Conservation (phyloP, 164 flowering plant genomes). For the Cinnamomum micranthum region DNA sequence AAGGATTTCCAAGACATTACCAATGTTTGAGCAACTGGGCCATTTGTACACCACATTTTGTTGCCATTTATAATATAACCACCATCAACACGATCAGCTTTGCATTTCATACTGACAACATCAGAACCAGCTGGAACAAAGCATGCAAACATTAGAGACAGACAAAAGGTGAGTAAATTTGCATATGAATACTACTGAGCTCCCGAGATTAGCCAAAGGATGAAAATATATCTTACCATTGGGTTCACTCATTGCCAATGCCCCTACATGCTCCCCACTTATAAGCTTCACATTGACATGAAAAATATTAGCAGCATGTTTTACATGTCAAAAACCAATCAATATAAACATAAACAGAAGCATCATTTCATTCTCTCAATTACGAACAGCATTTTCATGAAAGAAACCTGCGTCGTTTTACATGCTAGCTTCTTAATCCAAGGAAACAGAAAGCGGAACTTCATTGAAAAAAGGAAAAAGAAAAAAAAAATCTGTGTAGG, state of each 20-base stretch:
- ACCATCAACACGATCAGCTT: slow-evolving; percentile 88
- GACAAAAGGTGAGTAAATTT: background rate
- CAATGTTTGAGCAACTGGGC: slow-evolving; percentile 90
- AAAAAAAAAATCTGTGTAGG: background rate
- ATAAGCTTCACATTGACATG: slow-evolving; percentile 59
- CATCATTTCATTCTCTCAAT: background rate
- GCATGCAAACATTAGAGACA: slow-evolving; percentile 2
- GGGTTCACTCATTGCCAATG: slow-evolving; percentile 99
- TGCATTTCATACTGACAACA: slow-evolving; percentile 99
- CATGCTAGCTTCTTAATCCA: background rate
- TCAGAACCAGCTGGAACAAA: slow-evolving; percentile 92
- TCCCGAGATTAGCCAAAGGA: background rate
- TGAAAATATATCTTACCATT: slow-evolving; percentile 52
- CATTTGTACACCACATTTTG: slow-evolving; percentile 99
- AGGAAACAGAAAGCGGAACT: background rate
- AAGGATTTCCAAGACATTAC: slow-evolving; percentile 25
- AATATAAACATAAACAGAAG: background rate
- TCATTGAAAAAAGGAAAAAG: background rate
- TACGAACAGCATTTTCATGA: background rate
- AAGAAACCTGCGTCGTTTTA: background rate
- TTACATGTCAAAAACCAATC: background rate
- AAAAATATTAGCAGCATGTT: slow-evolving; percentile 3
- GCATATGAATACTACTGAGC: background rate
- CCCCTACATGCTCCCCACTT: slow-evolving; percentile 98
- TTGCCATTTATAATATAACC: slow-evolving; percentile 93